A percentile compares a stretch with the other conserved stretches of the same genome.
phyloP scores from a whole-genome alignment of 2,329 filamentous ascomycete genomes.

The Trichoderma citrinoviride region DNA sequence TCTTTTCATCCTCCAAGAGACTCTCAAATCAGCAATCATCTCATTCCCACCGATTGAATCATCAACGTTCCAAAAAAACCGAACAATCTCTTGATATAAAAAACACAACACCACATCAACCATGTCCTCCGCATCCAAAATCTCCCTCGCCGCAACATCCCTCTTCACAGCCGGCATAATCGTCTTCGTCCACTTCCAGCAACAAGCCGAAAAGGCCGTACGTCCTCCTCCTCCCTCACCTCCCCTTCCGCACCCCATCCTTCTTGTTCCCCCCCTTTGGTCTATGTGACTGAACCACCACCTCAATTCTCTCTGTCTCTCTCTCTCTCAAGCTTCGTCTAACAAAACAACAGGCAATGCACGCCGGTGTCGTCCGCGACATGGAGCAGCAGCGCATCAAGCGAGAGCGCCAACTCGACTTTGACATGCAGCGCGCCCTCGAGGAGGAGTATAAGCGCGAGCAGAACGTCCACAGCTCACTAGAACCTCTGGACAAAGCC shows the following conservation, averaged over 20 bases:
- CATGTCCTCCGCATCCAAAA: slow-evolving; percentile 90
- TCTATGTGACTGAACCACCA: too few relatives aligned
- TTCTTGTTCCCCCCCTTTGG: neutral
- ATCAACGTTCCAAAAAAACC: neutral
- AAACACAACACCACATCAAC: neutral
- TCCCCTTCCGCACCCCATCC: too few relatives aligned
- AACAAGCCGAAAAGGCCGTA: slow-evolving; percentile 80
- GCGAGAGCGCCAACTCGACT: slow-evolving; percentile 86
- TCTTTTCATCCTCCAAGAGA: neutral
- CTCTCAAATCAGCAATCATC: neutral
- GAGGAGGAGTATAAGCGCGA: slow-evolving; percentile 89
- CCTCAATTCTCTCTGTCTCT: too few relatives aligned
- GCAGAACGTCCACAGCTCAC: slow-evolving; percentile 65
- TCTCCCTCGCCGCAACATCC: slow-evolving; percentile 77
- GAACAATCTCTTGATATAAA: neutral
- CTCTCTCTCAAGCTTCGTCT: neutral
- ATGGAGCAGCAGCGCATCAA: slow-evolving; percentile 92
- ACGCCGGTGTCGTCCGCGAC: slow-evolving; percentile 88
- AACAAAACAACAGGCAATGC: slow-evolving; percentile 69
- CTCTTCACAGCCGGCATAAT: slow-evolving; percentile 74
- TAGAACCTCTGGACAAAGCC: slow-evolving; percentile 27
- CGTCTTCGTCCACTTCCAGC: slow-evolving; percentile 83
- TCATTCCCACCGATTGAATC: neutral
- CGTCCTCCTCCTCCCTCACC: slow-evolving; percentile 34
- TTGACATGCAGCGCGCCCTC: slow-evolving; percentile 82